phyloP scores from a whole-genome alignment of 176 grass and related monocot species.

The Cenchrus purpureus region DNA sequence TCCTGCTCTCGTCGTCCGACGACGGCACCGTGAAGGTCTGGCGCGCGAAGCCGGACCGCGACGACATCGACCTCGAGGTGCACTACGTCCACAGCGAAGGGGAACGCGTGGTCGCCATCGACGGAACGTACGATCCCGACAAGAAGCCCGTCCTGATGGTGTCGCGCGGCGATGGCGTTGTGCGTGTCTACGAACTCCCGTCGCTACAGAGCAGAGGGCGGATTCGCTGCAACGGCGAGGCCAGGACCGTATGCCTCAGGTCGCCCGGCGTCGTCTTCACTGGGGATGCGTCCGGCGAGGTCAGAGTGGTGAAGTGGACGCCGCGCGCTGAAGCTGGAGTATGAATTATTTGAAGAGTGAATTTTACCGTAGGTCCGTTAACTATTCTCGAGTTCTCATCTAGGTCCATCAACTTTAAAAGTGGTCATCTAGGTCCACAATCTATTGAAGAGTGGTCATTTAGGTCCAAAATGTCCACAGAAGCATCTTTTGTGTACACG shows the following conservation, averaged over 20 bases:
- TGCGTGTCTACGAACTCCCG: conserved; percentile 39
- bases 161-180: conserved; percentile 6
- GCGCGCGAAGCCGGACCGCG: not conserved
- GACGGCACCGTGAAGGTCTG: conserved; percentile 30
- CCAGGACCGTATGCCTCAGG: not conserved
- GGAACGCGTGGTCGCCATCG: conserved; percentile 12
- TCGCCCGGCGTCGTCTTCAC: not conserved
- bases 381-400: too few relatives aligned
- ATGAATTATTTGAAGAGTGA: not conserved
- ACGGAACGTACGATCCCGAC: conserved; percentile 22
- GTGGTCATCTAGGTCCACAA: too few relatives aligned
- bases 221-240: conserved; percentile 22
- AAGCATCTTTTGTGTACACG: too few relatives aligned
- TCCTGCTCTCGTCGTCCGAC: not conserved
- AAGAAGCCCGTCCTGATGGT: conserved; percentile 33
- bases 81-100: conserved; percentile 29
- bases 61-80: conserved; percentile 12
- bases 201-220: conserved; percentile 18
- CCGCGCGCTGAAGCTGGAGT: not conserved
- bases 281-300: conserved; percentile 17
- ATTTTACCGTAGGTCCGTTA: too few relatives aligned
- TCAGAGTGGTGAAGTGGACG: conserved; percentile 24
- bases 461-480: too few relatives aligned
- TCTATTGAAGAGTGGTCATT: too few relatives aligned
- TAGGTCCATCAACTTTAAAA: too few relatives aligned